phyloP scores from a whole-genome alignment of 1,139 yeast species.

The Candida sanyaensis region DNA sequence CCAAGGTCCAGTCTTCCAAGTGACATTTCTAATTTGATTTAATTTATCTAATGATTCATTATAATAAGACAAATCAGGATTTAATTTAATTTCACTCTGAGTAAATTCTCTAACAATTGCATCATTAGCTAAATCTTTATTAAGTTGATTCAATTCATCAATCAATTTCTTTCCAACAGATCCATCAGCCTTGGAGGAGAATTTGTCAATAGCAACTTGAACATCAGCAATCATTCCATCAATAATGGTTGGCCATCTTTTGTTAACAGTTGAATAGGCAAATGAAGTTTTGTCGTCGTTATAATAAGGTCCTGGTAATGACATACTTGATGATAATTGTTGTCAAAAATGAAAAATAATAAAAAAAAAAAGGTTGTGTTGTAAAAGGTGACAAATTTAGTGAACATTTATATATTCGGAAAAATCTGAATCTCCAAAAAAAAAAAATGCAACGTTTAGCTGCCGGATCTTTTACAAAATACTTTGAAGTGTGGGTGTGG shows the following conservation, averaged over 20 bases:
- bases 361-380: too few relatives aligned
- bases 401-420: too few relatives aligned
- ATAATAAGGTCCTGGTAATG: slow-evolving; percentile 47
- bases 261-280: slow-evolving; percentile 75
- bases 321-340: not conserved
- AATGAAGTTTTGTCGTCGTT: slow-evolving; percentile 77
- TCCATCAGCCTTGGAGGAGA: slow-evolving; percentile 15
- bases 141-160: slow-evolving; percentile 40
- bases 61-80: slow-evolving; percentile 50
- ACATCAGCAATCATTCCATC: slow-evolving; percentile 69
- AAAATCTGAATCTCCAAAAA: too few relatives aligned
- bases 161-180: slow-evolving; percentile 28
- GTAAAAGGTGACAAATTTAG: too few relatives aligned
- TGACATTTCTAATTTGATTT: slow-evolving; percentile 29
- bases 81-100: slow-evolving; percentile 34
- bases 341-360: too few relatives aligned
- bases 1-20: slow-evolving; percentile 96
- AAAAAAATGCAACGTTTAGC: too few relatives aligned
- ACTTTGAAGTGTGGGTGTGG: too few relatives aligned
- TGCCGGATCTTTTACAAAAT: too few relatives aligned
- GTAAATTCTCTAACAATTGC: slow-evolving; percentile 43
- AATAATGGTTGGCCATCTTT: slow-evolving; percentile 87
- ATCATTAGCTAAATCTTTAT: slow-evolving; percentile 40
- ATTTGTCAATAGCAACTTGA: slow-evolving; percentile 16
- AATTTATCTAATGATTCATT: slow-evolving; percentile 45